Base-by-base conservation (phyloP, 2,329 filamentous ascomycete genomes). In the Cordyceps fumosorosea region DNA sequence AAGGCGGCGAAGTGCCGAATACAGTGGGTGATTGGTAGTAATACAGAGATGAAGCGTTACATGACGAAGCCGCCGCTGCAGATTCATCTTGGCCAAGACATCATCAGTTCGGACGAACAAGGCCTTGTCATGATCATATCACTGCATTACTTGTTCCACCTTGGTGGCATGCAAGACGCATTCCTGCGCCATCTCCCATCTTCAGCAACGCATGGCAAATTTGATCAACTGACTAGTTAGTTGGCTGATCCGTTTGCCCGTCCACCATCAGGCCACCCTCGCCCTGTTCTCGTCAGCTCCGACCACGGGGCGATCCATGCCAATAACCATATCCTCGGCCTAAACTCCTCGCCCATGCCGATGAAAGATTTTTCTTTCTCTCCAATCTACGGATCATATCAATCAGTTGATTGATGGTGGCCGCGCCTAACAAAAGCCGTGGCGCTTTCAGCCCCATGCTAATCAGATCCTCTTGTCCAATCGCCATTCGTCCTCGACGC, bases 391-490 rank as follows among this genome's bases (percentile, higher is more conserved):
- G 7, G 7, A 44, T 26, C 48, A 54, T 60, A 60, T 60, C 58
- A 60, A 60, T 60, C 58, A 60, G 34, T 60, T 44, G 37, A 44
- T 55, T 42, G 52, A 55, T 55, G 32, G 20, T 42, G 18, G 14
- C 37, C 37, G 18, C 37, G 12, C 37, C 51, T 40, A 37, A 20
- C 14, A 1, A 8, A 14, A n/a, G 32, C n/a, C 7, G 56, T 52
- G 56, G 56, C 56, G 47, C 48, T 42, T 24, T 29, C 34, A 29
- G 50, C n/a, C 42, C 50, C 48, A 16, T 60, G 58, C 50, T 60
- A 60, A 60, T 60, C 58, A 60, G 58, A 60, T 60, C 58, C 26
- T 40, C n/a, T 6, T 42, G 42, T 18, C 58, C 58, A 60, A 60
- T 60, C 40, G 40, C 50, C 24, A 50, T n/a, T 44, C 37, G 37